These are phyloP conservation scores for Alternaria sp. DNA, from an alignment of 2,329 filamentous ascomycete species.

Conservation along the genomic window DNA sequence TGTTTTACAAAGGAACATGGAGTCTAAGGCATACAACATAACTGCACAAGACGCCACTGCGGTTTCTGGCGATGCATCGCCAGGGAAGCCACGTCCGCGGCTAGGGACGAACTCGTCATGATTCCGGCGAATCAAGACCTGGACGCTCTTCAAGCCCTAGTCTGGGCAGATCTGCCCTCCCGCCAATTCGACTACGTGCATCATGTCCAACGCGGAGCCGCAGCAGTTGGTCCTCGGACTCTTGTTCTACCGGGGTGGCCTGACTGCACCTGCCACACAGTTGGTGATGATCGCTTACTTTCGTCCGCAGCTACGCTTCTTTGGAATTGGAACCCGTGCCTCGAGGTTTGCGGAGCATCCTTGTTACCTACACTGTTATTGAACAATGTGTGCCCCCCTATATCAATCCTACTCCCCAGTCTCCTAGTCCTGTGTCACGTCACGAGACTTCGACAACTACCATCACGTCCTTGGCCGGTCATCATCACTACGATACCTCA, in stretches of 20 bases:
- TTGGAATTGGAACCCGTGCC: constrained; percentile 24
- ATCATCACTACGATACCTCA: constrained; percentile 16
- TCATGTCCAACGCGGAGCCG: constrained; percentile 33
- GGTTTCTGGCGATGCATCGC: constrained; percentile 4
- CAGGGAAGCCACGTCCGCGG: constrained; percentile 25
- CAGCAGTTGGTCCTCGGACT: constrained; percentile 32
- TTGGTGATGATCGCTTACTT: constrained; percentile 34
- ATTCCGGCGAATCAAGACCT: constrained; percentile 16
- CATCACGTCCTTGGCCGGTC: background rate
- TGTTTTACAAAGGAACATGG: background rate
- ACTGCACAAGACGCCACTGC: constrained; percentile 10
- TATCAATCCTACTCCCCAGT: constrained; percentile 18
- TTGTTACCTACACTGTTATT: constrained; percentile 19
- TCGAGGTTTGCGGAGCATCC: constrained; percentile 24
- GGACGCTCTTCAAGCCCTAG: constrained; percentile 15
- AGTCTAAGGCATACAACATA: background rate
- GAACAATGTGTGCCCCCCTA: constrained; percentile 8
- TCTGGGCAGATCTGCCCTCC: constrained; percentile 21
- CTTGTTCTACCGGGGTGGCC: constrained; percentile 18
- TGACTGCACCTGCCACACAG: constrained; percentile 26
- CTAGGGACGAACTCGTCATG: constrained; percentile 24
- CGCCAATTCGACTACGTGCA: constrained; percentile 29
- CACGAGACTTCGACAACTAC: constrained; percentile 20
- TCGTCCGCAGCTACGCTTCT: constrained; percentile 34
- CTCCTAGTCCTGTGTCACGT: constrained; percentile 20